These are phyloP conservation scores for Oenanthe javanica DNA, from an alignment of 140 eudicot species.

Conservation along the genomic window DNA sequence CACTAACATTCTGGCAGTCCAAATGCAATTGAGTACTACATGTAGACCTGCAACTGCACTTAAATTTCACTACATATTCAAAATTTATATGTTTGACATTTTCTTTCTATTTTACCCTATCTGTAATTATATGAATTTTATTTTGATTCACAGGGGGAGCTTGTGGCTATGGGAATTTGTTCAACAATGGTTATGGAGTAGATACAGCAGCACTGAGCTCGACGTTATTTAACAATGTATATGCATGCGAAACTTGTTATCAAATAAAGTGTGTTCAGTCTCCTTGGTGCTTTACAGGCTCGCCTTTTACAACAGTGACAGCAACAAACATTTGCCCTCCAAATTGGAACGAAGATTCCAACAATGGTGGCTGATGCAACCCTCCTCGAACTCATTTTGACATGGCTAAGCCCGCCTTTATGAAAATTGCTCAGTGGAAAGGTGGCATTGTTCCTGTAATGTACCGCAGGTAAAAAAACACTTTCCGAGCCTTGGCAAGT, in stretches of 20 bases:
- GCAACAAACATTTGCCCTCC: slow-evolving; percentile 96
- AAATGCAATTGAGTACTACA: no score
- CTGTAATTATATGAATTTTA: background rate
- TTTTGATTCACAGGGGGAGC: slow-evolving; percentile 64
- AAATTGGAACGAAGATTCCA: slow-evolving; percentile 43
- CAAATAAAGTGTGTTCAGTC: slow-evolving; percentile 54
- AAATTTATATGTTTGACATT: background rate
- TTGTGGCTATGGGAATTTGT: slow-evolving; percentile 82
- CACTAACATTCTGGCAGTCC: no score
- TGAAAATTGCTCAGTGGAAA: slow-evolving; percentile 71
- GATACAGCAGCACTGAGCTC: slow-evolving; percentile 81
- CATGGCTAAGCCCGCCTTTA: slow-evolving; percentile 86
- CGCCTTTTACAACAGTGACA: slow-evolving; percentile 48
- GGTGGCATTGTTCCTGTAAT: slow-evolving; percentile 81
- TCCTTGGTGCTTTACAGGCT: slow-evolving; percentile 42
- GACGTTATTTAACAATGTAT: slow-evolving; percentile 57
- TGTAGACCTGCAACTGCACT: no score
- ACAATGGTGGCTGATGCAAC: slow-evolving; percentile 92
- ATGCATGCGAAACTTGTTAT: slow-evolving; percentile 72
- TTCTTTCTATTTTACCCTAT: background rate
- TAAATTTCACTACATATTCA: no score
- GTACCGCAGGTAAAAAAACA: slow-evolving; percentile 57
- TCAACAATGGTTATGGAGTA: slow-evolving; percentile 64
- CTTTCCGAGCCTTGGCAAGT: background rate
- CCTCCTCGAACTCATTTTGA: slow-evolving; percentile 87